Evolutionary conservation across 2,329 filamentous ascomycete species (phyloP), one percentile per base, ranked within the genome.

Genomic region (Paraphaeosphaeria minitans): DNA sequence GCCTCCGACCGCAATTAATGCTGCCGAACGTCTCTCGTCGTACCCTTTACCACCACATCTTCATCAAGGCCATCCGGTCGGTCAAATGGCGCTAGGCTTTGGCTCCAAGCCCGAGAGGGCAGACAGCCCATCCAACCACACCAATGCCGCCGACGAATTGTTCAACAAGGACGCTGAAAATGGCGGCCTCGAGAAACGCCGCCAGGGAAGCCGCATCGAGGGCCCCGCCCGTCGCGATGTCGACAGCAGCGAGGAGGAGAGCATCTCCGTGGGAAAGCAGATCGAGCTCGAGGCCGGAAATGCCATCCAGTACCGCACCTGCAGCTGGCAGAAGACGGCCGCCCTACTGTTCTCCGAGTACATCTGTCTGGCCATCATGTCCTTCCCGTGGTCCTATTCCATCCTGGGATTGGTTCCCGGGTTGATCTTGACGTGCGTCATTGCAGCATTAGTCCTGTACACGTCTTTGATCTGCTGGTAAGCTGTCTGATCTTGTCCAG

Each of bases 301-400:
- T 76, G 87, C 88, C 12, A 97, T 97, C 77, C 89, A 96, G 79
- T 97, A 97, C 75, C 85, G 93, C 60, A 96, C 93, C 41, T 97
- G 93, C 79, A 93, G 89, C 66, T 97, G 93, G 93, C 89, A 91
- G 72, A 97, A 97, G 89, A 97, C 93, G 54, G 92, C 93, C 0
- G 92, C 89, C 1, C 77, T 97, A 66, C 86, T 97, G 53, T 97
- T 97, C 79, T 95, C 92, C 52, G 93, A 97, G 81, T 97, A 97
- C 76, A 97, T 97, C 59, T 96, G 92, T 75, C 80, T 97, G 78
- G 85, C 85, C 22, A 97, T 97, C 73, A 97, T 97, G 93, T 96
- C 91, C 52, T 97, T 97, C 67, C 93, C 93, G 0, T 96, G 91
- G 84, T 96, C 92, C 0, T 97, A 97, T 77, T 91, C 92, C 45